A percentile compares a stretch with the other conserved stretches of the same genome.
Evolutionary conservation across 768 basidiomycete genomes (phyloP).

Genomic region (Tulasnella sp.): DNA sequence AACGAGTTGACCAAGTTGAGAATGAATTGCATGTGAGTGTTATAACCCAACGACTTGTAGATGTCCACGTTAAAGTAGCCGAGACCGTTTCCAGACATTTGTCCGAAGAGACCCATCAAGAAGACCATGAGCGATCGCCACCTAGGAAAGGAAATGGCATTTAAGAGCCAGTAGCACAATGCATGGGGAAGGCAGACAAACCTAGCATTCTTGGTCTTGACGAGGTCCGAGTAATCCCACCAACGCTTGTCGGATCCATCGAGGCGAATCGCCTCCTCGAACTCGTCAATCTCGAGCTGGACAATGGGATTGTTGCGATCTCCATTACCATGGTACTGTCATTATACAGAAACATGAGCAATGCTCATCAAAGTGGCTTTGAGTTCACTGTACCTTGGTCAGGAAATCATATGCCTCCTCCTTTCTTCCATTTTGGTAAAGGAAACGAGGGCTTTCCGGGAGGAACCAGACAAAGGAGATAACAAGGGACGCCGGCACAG

Average conservation of each 20-base stretch:
- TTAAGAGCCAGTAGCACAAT: slow-evolving; percentile 35
- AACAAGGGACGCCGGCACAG: slow-evolving; percentile 5
- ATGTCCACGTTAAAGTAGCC: slow-evolving; percentile 37
- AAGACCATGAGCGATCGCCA: slow-evolving; percentile 33
- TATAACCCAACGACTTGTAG: slow-evolving; percentile 31
- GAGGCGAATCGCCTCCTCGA: slow-evolving; percentile 33
- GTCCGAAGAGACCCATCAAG: slow-evolving; percentile 37
- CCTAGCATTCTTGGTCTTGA: slow-evolving; percentile 27
- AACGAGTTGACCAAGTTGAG: slow-evolving; percentile 36
- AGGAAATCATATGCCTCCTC: slow-evolving; percentile 35
- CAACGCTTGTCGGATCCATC: slow-evolving; percentile 37
- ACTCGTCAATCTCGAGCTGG: slow-evolving; percentile 33
- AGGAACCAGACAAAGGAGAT: slow-evolving; percentile 17
- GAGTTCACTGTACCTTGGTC: slow-evolving; percentile 15
- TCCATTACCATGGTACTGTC: slow-evolving; percentile 33
- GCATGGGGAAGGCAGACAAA: neutral
- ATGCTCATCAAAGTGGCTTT: neutral
- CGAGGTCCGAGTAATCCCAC: slow-evolving; percentile 36
- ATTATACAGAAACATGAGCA: neutral
- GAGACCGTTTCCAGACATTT: slow-evolving; percentile 36
- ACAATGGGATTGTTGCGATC: slow-evolving; percentile 33
- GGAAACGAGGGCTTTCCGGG: slow-evolving; percentile 32
- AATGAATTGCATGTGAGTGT: slow-evolving; percentile 33
- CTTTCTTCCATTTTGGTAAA: slow-evolving; percentile 32
- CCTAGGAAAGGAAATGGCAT: slow-evolving; percentile 42